phyloP scores from a whole-genome alignment of 2,329 filamentous ascomycete species.

The Trichoderma arundinaceum region DNA sequence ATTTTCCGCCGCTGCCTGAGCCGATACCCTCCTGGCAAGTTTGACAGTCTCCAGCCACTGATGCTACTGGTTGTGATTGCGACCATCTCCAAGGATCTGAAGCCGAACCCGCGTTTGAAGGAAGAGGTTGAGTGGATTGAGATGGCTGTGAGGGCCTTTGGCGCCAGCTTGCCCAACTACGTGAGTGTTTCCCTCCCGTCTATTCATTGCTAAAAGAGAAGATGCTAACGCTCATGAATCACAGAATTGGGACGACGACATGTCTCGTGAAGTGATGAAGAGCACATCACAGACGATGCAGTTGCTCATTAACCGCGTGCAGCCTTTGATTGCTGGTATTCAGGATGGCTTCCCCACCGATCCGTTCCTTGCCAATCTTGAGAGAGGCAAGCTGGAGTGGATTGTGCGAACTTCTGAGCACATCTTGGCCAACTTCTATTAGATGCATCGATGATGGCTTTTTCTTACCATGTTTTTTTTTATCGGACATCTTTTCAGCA shows the following conservation, averaged over 20 bases:
- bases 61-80: conserved; percentile 69
- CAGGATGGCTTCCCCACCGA: conserved; percentile 48
- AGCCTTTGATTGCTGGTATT: conserved; percentile 44
- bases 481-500: conserved; percentile 10
- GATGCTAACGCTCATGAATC: conserved; percentile 10
- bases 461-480: conserved; percentile 8
- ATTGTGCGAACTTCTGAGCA: conserved; percentile 46
- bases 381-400: conserved; percentile 49
- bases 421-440: conserved; percentile 44
- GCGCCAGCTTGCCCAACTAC: conserved; percentile 53
- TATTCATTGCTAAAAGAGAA: not conserved
- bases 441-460: conserved; percentile 39
- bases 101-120: conserved; percentile 56
- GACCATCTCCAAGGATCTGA: conserved; percentile 65
- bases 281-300: conserved; percentile 50
- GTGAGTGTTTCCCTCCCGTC: conserved; percentile 49
- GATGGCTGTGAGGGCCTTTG: conserved; percentile 61
- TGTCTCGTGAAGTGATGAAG: conserved; percentile 46
- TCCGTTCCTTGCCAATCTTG: conserved; percentile 48
- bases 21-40: conserved; percentile 47
- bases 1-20: conserved; percentile 60
- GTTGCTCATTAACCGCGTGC: conserved; percentile 46
- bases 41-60: conserved; percentile 64
- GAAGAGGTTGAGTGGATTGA: conserved; percentile 67
- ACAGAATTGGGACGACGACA: conserved; percentile 49